Base-by-base conservation (phyloP, 2,329 filamentous ascomycete species). In the Scedosporium aurantiacum region DNA sequence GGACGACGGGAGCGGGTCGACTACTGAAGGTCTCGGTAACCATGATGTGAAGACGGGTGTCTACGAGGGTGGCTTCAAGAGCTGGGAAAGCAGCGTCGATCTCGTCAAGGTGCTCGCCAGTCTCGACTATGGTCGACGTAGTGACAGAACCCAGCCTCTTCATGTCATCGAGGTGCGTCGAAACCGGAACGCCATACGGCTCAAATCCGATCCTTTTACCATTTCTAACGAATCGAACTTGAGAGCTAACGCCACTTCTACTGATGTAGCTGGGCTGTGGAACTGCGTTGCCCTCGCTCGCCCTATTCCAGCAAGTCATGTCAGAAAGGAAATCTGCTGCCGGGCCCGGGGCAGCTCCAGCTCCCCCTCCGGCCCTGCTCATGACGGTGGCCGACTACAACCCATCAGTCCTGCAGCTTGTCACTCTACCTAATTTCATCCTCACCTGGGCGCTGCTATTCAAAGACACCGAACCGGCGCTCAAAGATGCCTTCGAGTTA, bases 31-130 rank as follows among this genome's bases (percentile, higher is more conserved):
- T 1, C 76, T 90, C 41, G 86, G 84, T 45, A 79, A 81, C 64
- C 85, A 89, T 65, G 90, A 94, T 72, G 86, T 94, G 65, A 88
- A 85, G 71, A 89, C 88, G 61, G 89, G 89, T 59, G 83, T 93
- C 63, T 94, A 94, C 73, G 90, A 94, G 74, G 90, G 90, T 62
- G 90, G 90, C 25, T 91, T 93, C 76, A 94, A 94, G 76, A 92
- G 88, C 68, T 94, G 90, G 90, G 90, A 94, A 75, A 92, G 89
- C 74, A 90, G 87, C 63, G 79, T 91, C 60, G 90, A 94, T 70
- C 78, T 94, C 18, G 88, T 90, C 58, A 89, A 85, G 69, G 83
- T 88, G n/a, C 72, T 87, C 32, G 78, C 78, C 0, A 68, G 70
- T 2, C 76, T 77, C 27, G 71, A 74, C 12, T 71, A 75, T 57